phyloP scores from a whole-genome alignment of 306 rosid genomes.

The Trifolium subterraneum region DNA sequence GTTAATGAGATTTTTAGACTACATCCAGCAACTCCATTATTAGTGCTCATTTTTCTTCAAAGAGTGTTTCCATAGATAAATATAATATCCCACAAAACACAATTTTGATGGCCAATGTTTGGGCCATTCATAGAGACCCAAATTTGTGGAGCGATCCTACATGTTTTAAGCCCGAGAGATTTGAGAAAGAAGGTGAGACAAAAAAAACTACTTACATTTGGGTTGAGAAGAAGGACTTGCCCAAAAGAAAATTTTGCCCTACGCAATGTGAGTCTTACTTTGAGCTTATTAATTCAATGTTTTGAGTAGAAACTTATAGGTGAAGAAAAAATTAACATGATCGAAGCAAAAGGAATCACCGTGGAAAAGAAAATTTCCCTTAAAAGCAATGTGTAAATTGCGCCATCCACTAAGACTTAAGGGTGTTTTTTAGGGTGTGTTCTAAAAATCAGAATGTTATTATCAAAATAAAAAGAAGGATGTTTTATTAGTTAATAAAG shows the following conservation, averaged over 20 bases:
- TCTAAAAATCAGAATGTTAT: too few relatives aligned
- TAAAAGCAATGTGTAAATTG: conserved; percentile 56
- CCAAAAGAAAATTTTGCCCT: conserved; percentile 53
- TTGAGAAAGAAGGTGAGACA: conserved; percentile 37
- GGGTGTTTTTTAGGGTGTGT: background rate
- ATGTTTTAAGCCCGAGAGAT: conserved; percentile 60
- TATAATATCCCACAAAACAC: conserved; percentile 52
- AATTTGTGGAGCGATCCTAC: conserved; percentile 51
- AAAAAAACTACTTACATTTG: conserved; percentile 56
- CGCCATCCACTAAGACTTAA: background rate
- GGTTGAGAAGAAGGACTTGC: conserved; percentile 58
- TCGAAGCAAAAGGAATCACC: conserved; percentile 36
- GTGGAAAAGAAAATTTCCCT: conserved; percentile 44
- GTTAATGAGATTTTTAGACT: conserved; percentile 52
- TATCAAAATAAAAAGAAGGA: too few relatives aligned
- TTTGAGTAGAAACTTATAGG: conserved; percentile 52
- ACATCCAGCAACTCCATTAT: conserved; percentile 49
- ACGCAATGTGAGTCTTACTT: conserved; percentile 41
- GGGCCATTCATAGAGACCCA: conserved; percentile 65
- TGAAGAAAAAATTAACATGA: conserved; percentile 51
- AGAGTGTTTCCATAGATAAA: conserved; percentile 44
- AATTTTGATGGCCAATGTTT: conserved; percentile 53
- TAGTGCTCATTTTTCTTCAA: conserved; percentile 49
- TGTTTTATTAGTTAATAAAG: background rate
- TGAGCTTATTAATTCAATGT: conserved; percentile 54